Base-by-base conservation (phyloP, 129 eudicot genomes). In the Logfia minima region DNA sequence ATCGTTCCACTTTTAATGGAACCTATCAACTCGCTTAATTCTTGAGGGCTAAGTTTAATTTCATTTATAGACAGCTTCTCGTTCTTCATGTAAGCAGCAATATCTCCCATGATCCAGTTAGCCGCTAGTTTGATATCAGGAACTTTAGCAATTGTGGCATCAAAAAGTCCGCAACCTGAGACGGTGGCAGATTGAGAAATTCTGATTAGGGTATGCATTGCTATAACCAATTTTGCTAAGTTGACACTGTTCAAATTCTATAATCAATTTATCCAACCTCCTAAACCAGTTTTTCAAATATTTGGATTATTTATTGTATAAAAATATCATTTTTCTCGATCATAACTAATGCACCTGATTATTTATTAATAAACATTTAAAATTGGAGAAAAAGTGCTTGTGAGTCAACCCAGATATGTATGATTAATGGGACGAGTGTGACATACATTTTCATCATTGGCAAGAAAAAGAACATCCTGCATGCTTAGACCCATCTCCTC, bases 61-160 rank as follows among this genome's bases (percentile, higher is more conserved):
- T 91, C 97, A 68, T 83, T 87, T 14, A 94, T 91, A 8, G 96
- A 77, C 56, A 91, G 60, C 84, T 94, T 84, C 71, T 94, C 94
- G 41, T 91, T 85, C 71, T 94, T 94, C 90, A 94, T 51, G 82
- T 91, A 89, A 29, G 92, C 90, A 79, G 97, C 93, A 84, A 94
- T 86, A 83, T 94, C 98, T 51, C 98, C 93, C 98, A 94, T 91
- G 74, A 94, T 87, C 98, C 98, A 94, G 60, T 94, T 94, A 69
- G 97, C 84, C 19, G 92, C 96, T 70, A 94, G 83, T 83, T 94
- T 94, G 53, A 88, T 75, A 79, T 94, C 97, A 3, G 92, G 84
- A 83, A 87, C 93, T 55, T 80, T 82, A 63, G 86, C 88, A 81
- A 91, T 77, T 31, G 98, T 94, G 43, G 90, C 85, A 82, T 94